Percentiles rank a stretch among this genome's conserved stretches.
phyloP scores from a whole-genome alignment of 176 grass and related monocot species.

The Phoenix roebelenii region DNA sequence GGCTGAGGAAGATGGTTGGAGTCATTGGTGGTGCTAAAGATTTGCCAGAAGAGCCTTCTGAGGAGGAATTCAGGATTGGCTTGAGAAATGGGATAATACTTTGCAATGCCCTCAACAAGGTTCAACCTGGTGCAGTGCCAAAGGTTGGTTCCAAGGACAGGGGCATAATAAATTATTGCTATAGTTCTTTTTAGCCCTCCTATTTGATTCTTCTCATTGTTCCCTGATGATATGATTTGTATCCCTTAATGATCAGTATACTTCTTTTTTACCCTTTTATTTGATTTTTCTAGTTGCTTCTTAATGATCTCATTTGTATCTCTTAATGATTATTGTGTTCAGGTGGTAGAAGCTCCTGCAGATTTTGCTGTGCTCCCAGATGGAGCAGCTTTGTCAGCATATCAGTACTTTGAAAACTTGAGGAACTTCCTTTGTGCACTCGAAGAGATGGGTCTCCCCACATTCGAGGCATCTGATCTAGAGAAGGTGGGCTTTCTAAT shows the following conservation, averaged over 20 bases:
- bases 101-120: constrained; percentile 83
- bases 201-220: too few relatives aligned
- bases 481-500: constrained; percentile 43
- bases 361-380: constrained; percentile 43
- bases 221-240: constrained; percentile 13
- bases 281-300: too few relatives aligned
- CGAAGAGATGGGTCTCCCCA: constrained; percentile 68
- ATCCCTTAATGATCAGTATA: neutral
- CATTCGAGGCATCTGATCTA: constrained; percentile 85
- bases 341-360: constrained; percentile 77
- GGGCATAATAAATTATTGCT: too few relatives aligned
- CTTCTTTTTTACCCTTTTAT: too few relatives aligned
- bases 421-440: constrained; percentile 68
- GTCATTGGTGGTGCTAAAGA: constrained; percentile 41
- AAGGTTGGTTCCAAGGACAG: constrained; percentile 34
- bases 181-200: too few relatives aligned
- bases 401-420: constrained; percentile 88
- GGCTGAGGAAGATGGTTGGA: constrained; percentile 69
- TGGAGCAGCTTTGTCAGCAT: constrained; percentile 64
- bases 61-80: constrained; percentile 73
- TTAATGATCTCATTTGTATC: constrained; percentile 15
- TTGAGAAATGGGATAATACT: constrained; percentile 93
- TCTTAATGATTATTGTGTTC: constrained; percentile 2
- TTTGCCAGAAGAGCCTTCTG: constrained; percentile 76
- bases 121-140: constrained; percentile 56